Percentiles rank a stretch among this genome's conserved stretches.
These are phyloP conservation scores for Erodium chrysanthum DNA, from an alignment of 441 rosid species.

Conservation along the genomic window DNA sequence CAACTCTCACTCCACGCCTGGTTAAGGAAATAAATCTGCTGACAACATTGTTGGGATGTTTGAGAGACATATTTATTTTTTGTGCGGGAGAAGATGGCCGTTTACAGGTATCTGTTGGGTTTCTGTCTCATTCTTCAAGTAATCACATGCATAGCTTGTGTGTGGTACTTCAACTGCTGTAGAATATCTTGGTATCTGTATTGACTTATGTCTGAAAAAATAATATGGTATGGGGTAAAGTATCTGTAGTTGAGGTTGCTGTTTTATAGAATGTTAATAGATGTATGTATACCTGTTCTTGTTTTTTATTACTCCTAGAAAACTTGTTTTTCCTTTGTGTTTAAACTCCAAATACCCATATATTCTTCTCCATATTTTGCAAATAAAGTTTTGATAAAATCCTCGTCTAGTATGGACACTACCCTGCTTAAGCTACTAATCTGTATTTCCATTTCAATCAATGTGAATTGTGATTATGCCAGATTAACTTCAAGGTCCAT, in stretches of 20 bases:
- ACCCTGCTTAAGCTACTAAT: background rate
- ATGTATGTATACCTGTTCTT: background rate
- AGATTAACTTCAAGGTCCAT: background rate
- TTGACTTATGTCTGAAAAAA: slow-evolving; percentile 1
- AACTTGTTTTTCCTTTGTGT: background rate
- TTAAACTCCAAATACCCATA: background rate
- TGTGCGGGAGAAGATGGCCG: slow-evolving; percentile 76
- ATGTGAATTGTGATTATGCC: background rate
- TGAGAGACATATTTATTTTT: slow-evolving; percentile 51
- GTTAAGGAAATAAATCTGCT: slow-evolving; percentile 83
- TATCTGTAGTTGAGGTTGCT: background rate
- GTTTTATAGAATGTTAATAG: background rate
- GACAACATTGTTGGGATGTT: slow-evolving; percentile 61
- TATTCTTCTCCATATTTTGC: background rate
- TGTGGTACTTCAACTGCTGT: background rate
- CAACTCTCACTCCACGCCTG: slow-evolving; percentile 77
- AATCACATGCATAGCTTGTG: background rate
- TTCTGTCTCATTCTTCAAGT: slow-evolving; percentile 5
- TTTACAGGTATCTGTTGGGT: slow-evolving; percentile 41
- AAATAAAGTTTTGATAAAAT: background rate
- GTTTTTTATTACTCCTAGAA: background rate
- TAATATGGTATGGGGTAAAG: background rate
- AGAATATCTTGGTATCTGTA: background rate
- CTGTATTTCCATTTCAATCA: background rate
- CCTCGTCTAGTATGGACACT: background rate